Conservation (phyloP, 176 grass and related monocot species). For the Bolboschoenus planiculmis region DNA sequence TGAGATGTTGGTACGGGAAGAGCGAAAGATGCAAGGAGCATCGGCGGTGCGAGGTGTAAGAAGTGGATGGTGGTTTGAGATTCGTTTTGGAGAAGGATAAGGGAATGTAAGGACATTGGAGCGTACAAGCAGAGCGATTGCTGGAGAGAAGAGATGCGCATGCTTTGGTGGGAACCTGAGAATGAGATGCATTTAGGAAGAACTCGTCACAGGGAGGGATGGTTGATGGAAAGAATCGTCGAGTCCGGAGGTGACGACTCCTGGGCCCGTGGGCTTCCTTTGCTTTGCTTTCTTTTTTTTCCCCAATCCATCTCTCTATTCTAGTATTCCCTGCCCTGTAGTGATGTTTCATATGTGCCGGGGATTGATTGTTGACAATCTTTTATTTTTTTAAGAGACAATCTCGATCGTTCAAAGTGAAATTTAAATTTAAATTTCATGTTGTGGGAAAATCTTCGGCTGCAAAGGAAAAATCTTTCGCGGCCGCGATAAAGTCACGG, state of each 20-base stretch:
- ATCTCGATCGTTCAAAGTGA: too few relatives aligned
- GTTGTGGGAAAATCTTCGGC: too few relatives aligned
- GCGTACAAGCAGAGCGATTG: neutral
- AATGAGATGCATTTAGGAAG: neutral
- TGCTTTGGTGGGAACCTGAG: neutral
- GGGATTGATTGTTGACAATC: too few relatives aligned
- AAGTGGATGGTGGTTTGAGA: neutral
- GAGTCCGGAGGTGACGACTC: neutral
- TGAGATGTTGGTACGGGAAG: conserved; percentile 16
- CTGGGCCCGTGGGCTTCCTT: neutral
- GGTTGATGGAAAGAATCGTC: neutral
- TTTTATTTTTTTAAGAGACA: too few relatives aligned
- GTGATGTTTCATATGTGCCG: too few relatives aligned
- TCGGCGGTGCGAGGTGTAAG: neutral
- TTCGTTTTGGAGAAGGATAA: neutral
- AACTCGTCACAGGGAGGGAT: too few relatives aligned
- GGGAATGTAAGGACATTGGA: neutral
- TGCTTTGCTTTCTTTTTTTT: too few relatives aligned
- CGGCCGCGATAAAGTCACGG: too few relatives aligned
- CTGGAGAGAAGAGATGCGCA: neutral
- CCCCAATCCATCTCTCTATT: too few relatives aligned
- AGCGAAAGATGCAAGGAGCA: neutral
- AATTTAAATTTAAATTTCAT: too few relatives aligned
- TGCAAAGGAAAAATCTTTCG: too few relatives aligned
- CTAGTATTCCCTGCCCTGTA: too few relatives aligned